Conservation (phyloP, 257 asterid genomes). For the Gynochthodes officinalis region DNA sequence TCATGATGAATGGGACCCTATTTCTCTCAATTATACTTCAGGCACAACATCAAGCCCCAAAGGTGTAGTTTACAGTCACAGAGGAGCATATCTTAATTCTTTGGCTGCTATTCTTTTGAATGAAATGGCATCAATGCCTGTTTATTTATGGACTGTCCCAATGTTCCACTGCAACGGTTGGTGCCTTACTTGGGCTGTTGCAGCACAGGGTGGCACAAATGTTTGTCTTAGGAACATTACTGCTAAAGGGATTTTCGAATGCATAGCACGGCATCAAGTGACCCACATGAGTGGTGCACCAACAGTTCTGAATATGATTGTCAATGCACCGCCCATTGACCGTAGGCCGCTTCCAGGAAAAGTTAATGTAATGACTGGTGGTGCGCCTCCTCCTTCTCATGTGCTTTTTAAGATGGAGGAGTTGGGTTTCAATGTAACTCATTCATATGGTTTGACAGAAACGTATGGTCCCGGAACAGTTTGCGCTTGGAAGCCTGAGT, state of each 20-base stretch:
- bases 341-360: conserved; percentile 23
- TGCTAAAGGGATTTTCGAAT: conserved; percentile 27
- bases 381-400: conserved; percentile 35
- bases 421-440: conserved; percentile 30
- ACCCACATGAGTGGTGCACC: conserved; percentile 38
- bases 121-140: conserved; percentile 29
- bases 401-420: conserved; percentile 36
- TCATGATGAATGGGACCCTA: conserved; percentile 30
- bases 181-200: conserved; percentile 36
- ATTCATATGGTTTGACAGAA: conserved; percentile 39
- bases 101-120: conserved; percentile 25
- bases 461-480: conserved; percentile 38
- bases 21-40: conserved; percentile 35
- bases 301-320: conserved; percentile 32
- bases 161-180: conserved; percentile 45
- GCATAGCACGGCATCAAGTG: conserved; percentile 20
- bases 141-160: conserved; percentile 37
- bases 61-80: conserved; percentile 35
- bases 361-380: conserved; percentile 35
- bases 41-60: conserved; percentile 41
- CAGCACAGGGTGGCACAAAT: conserved; percentile 38
- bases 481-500: conserved; percentile 39
- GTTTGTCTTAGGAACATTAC: conserved; percentile 34
- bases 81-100: conserved; percentile 41
- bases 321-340: conserved; percentile 22